phyloP scores from a whole-genome alignment of 345 rosid species.

The Toxicodendron radicans region DNA sequence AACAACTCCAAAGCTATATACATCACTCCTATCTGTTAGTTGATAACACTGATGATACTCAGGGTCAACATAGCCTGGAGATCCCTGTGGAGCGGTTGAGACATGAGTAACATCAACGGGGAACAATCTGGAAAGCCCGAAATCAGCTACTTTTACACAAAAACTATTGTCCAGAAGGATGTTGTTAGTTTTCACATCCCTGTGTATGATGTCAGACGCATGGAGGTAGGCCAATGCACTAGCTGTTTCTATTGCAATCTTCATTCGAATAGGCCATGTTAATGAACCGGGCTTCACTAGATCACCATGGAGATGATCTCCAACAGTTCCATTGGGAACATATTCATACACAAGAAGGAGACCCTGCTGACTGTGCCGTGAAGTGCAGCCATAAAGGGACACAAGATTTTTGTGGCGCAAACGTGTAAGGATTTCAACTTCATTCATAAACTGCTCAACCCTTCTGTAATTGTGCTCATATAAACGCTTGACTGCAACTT shows the following conservation, averaged over 20 bases:
- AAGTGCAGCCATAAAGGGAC: conserved; percentile 67
- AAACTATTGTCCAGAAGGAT: conserved; percentile 61
- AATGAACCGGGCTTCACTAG: conserved; percentile 29
- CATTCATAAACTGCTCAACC: conserved; percentile 57
- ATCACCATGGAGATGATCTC: conserved; percentile 63
- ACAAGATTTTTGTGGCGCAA: conserved; percentile 67
- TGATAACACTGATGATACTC: conserved; percentile 65
- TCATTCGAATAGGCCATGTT: conserved; percentile 55
- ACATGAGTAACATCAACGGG: conserved; percentile 59
- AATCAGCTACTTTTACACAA: conserved; percentile 66
- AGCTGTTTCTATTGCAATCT: conserved; percentile 65
- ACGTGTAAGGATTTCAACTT: conserved; percentile 56
- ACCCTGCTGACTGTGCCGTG: conserved; percentile 44
- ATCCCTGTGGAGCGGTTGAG: conserved; percentile 76
- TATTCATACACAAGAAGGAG: conserved; percentile 71
- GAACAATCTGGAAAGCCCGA: conserved; percentile 58
- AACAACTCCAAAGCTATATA: conserved; percentile 78
- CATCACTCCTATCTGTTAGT: conserved; percentile 67
- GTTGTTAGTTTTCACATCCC: conserved; percentile 66
- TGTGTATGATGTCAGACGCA: conserved; percentile 56
- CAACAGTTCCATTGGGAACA: conserved; percentile 60
- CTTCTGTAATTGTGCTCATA: conserved; percentile 51
- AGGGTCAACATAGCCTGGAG: conserved; percentile 70
- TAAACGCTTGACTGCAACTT: conserved; percentile 73
- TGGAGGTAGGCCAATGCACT: conserved; percentile 66